Base-by-base conservation (phyloP, 106 monocot species). In the Dactylorhiza incarnata region DNA sequence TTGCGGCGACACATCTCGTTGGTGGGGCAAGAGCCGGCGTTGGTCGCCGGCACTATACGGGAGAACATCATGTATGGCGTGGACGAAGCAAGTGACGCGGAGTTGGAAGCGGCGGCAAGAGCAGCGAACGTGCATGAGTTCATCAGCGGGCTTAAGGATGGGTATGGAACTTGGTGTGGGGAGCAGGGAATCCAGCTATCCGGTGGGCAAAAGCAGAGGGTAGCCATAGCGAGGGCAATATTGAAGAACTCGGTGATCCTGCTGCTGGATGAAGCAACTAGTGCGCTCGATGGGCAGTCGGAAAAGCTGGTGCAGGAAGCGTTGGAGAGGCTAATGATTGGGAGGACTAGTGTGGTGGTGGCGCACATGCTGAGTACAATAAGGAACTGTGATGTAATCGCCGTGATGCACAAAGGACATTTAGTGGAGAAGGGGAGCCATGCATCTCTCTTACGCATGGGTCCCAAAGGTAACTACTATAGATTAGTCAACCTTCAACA, bases 51-150 rank as follows among this genome's bases (percentile, higher is more conserved):
- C 2, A 83, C 68, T 13, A 78, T 83, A 8, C 11, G 66, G 12
- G 83, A 83, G 45, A 83, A 82, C 72, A 82, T 82, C 14, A 22
- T 26, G 1, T 82, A 53, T n/a, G 82, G 77, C 24, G 48, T 51
- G 49, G 82, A 82, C 22, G 37, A 11, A 11, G 72, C 73, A 0
- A 82, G 29, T 7, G 77, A 82, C 47, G 59, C 48, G 14, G 78
- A 83, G 69, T 48, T 83, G 14, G 78, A 78, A 24, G 78, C 46
- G 0, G 83, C 83, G 0, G 74, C 83, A 58, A 68, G 78, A 61
- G 78, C 66, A 15, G 83, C 83, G 0, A 78, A 83, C 20, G 83
- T 75, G 10, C 78, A 83, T 29, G 83, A 71, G 14, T 83, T 83
- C 74, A 75, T 83, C 53, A 59, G 59, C 16, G 50, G 49, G n/a